Percentiles rank a stretch among this genome's conserved stretches.
phyloP scores from a whole-genome alignment of 257 asterid species.

The Eucommia ulmoides region DNA sequence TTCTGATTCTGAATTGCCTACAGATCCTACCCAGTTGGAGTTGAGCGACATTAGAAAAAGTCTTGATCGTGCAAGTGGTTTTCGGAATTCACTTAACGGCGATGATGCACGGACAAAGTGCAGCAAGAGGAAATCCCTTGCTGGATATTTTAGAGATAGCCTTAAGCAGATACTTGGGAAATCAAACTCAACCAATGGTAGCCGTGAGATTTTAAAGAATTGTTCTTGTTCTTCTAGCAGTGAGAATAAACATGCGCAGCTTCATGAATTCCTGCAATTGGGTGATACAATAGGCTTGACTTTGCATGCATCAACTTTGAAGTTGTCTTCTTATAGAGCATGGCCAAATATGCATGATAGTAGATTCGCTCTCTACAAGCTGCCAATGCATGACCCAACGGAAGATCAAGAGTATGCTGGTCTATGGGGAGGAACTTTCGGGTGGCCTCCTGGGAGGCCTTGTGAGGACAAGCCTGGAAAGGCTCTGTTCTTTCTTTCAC shows the following conservation, averaged over 20 bases:
- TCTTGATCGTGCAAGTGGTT: conserved; percentile 28
- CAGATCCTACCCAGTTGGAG: conserved; percentile 40
- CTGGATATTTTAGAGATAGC: conserved; percentile 52
- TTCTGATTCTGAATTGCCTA: conserved; percentile 25
- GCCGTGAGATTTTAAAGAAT: conserved; percentile 28
- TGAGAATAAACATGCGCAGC: conserved; percentile 46
- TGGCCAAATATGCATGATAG: conserved; percentile 93
- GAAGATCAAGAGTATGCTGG: conserved; percentile 56
- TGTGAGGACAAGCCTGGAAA: conserved; percentile 69
- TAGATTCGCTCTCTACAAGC: conserved; percentile 69
- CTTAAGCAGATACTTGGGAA: conserved; percentile 58
- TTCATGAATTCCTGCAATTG: conserved; percentile 55
- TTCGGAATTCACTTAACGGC: conserved; percentile 22
- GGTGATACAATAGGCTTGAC: conserved; percentile 58
- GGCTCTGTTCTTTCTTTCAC: conserved; percentile 61
- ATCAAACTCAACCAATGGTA: conserved; percentile 40
- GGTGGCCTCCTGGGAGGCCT: conserved; percentile 81
- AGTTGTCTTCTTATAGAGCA: conserved; percentile 58
- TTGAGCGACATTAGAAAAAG: conserved; percentile 38
- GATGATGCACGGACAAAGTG: conserved; percentile 24
- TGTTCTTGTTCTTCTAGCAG: conserved; percentile 20
- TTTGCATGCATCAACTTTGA: conserved; percentile 54
- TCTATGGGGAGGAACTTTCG: conserved; percentile 85
- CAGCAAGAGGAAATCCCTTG: conserved; percentile 40
- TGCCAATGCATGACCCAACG: conserved; percentile 44